Conservation (phyloP, 116 monocot genomes). For the Zostera marina region DNA sequence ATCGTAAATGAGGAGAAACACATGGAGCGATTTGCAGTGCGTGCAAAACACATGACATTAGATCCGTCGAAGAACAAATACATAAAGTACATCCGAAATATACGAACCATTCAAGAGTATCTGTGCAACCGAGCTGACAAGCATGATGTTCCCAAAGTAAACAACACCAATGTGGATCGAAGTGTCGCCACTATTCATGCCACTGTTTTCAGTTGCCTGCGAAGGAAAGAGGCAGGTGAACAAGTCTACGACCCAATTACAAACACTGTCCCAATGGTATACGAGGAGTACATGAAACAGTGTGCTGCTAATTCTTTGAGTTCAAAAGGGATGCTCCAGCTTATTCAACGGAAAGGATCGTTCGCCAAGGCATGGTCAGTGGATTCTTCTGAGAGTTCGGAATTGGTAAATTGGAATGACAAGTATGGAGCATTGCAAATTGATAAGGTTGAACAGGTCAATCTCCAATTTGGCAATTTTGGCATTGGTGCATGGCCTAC, state of each 20-base stretch:
- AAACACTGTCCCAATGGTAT: constrained; percentile 43
- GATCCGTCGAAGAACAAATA: constrained; percentile 80
- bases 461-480: constrained; percentile 73
- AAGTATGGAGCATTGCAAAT: constrained; percentile 45
- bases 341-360: constrained; percentile 59
- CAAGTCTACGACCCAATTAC: constrained; percentile 44
- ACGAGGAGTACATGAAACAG: constrained; percentile 57
- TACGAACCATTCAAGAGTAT: constrained; percentile 70
- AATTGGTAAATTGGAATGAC: constrained; percentile 12
- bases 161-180: constrained; percentile 76
- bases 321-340: constrained; percentile 66
- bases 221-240: constrained; percentile 48
- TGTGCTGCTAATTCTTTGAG: constrained; percentile 50
- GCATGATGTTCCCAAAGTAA: constrained; percentile 70
- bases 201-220: constrained; percentile 58
- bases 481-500: constrained; percentile 71
- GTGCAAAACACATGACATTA: constrained; percentile 84
- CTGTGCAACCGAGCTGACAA: constrained; percentile 64
- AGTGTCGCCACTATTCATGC: constrained; percentile 81
- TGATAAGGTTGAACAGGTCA: constrained; percentile 45
- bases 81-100: constrained; percentile 68
- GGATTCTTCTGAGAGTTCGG: constrained; percentile 11
- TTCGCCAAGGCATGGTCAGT: constrained; percentile 76
- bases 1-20: constrained; percentile 71
- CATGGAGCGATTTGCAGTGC: constrained; percentile 71